Evolutionary conservation across 306 rosid genomes (phyloP), one percentile per base, ranked within the genome.

Genomic region (Boehmeria nivea): DNA sequence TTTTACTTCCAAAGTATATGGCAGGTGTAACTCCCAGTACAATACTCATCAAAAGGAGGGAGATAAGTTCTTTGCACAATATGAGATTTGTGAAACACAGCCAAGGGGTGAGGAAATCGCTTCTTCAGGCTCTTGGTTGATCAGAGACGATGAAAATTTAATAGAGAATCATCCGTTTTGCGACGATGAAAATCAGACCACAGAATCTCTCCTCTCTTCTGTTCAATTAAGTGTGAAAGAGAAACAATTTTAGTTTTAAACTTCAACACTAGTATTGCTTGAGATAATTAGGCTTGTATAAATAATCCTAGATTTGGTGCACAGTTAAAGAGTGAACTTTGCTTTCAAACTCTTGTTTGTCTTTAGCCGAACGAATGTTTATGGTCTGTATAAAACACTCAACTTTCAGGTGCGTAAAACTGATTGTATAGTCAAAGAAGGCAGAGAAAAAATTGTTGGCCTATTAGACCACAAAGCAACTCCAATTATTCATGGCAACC

Each of bases 101-200:
- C 6, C 21, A 12, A 39, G 16, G 21, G 55, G 15, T 26, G 14
- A 37, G 18, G 70, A 73, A 55, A 39, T 65, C 25, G 28, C 39
- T 26, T 59, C 76, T 36, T 24, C 16, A 0, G 50, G 49, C 12
- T 11, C n/a, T n/a, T n/a, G n/a, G 16, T 40, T 11, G 8, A n/a
- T 53, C 23, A 10, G 20, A 3, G 60, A 44, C 43, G 66, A 69
- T 52, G 60, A 8, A 59, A 58, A 19, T 16, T 14, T 8, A 20
- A 46, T 6, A 25, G 64, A 49, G 17, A 72, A 59, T 60, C 86
- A 84, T 53, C 83, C 80, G 3, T 81, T 88, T 73, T 60, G 58
- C 58, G 64, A 78, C 8, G 25, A 50, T 40, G 80, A 66, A 61
- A 50, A 49, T 36, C 77, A 43, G 24, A 31, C 62, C 25, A 51